Conservation (phyloP, 257 asterid genomes). For the Paraleonurus japonicus region DNA sequence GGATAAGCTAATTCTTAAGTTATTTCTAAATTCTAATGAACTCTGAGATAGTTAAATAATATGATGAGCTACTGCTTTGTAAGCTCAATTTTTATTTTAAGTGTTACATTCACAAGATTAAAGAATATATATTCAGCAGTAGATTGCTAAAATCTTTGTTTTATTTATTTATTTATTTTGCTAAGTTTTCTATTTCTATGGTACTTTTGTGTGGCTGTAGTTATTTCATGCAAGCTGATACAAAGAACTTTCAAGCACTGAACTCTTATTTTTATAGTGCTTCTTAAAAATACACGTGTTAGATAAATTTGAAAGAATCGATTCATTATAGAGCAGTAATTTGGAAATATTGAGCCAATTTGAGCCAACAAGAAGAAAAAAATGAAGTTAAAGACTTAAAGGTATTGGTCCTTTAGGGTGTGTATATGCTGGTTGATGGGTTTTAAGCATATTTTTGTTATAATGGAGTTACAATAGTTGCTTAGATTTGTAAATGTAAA, state of each 20-base stretch:
- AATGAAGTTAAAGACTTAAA: not conserved
- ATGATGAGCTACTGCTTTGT: not conserved
- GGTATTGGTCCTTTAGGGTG: not conserved
- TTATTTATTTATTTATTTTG: too few species aligned
- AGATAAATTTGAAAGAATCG: not conserved
- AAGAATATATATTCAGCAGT: not conserved
- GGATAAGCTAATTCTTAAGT: too few species aligned
- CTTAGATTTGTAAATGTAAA: constrained; percentile 10
- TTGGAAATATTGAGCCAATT: constrained; percentile 2
- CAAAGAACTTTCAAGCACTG: not conserved
- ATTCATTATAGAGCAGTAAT: not conserved
- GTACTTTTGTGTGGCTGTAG: not conserved
- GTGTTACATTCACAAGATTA: not conserved
- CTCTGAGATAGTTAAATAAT: not conserved
- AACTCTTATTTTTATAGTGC: not conserved
- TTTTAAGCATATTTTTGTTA: not conserved
- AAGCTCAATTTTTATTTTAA: not conserved
- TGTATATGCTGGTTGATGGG: not conserved
- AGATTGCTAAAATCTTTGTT: not conserved
- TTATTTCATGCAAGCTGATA: not conserved
- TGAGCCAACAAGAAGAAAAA: not conserved
- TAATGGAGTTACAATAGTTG: not conserved
- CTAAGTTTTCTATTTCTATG: not conserved
- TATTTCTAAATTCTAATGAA: too few species aligned
- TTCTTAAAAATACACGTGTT: not conserved